Evolutionary conservation across 106 monocot genomes (phyloP), one percentile per base, ranked within the genome.

Genomic region (Dendrobium officinale): DNA sequence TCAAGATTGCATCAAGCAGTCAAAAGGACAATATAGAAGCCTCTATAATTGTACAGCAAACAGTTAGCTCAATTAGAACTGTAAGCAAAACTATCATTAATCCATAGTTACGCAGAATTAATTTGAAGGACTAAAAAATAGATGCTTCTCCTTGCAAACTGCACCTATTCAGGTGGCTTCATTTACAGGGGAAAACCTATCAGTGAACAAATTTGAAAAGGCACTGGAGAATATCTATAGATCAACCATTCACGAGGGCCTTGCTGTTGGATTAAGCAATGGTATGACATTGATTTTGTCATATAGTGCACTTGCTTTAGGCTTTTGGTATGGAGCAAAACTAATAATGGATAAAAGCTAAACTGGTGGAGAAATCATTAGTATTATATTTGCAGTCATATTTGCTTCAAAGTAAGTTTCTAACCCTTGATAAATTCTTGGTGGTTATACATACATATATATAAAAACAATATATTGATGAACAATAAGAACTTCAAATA

Each of bases 271-370:
- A 9, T 5, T 88, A 0, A 86, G 88, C 19, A 16, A 86, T 19
- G 91, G 91, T 26, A 9, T 17, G 26, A 79, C 88, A 67, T 40
- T 85, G 13, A n/a, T 88, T 19, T 73, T 90, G 15, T 10, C 90
- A 1, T 92, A 80, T 75, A 66, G 79, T 55, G 83, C 82, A 59
- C 88, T 87, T 80, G 87, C 83, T 2, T 82, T 92, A n/a, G 90
- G 82, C 18, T 51, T 86, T 18, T 94, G 94, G 94, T 94, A 88
- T 72, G 92, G 94, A 19, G 82, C 83, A 72, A 90, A 77, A 64
- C 26, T 26, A 83, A 92, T 92, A 18, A 42, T 94, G 10, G 61
- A 83, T 0, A 83, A 86, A 42, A 90, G 92, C 4, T 94, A 94
- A 72, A 88, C 18, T 73, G 94, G 94, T 17, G 94, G 91, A 16